Evolutionary conservation across 192 early-diverging fungal genomes (phyloP), one percentile per base, ranked within the genome.

Genomic region (Coemansia sp.): DNA sequence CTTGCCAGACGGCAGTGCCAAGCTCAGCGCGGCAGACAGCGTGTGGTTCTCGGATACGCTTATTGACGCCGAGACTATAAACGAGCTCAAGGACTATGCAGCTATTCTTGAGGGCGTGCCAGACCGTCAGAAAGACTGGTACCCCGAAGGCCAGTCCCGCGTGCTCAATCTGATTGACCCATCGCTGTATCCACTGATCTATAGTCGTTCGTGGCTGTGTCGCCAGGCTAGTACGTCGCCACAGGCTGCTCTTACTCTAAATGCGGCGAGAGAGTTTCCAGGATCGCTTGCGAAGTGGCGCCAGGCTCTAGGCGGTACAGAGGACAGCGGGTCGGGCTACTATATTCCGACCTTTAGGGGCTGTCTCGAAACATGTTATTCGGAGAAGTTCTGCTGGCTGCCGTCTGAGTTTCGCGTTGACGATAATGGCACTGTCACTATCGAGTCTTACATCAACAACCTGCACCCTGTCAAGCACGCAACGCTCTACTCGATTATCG

Each of bases 381-480:
- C 26, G 26, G 26, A 11, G 19, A 11, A 26, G 40, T 60, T 44
- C 11, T 33, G 66, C 66, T 91, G 89, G 89, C 76, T 91, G 8
- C 89, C 90, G 0, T 68, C 80, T 11, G 89, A 35, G 33, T 35
- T 35, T 35, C 33, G 33, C 33, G 33, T 35, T 35, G 33, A 35
- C 33, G 33, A 35, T 7, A 35, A 35, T 35, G 33, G 33, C 33
- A 1, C 33, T 4, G 33, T 35, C 33, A 35, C 33, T 35, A 35
- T 35, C 33, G 33, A 35, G 33, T 35, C 33, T 35, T 35, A 35
- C 33, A 35, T 35, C 33, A 35, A 88, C 82, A 90, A 90, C 53
- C 60, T 89, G 17, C 78, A 89, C 61, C 88, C 85, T 3, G 13
- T 58, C 26, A 70, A 83, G n/a, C 64, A 75, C 65, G 66, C 64